Conservation (phyloP, 345 rosid genomes). For the Clausena lansium region DNA sequence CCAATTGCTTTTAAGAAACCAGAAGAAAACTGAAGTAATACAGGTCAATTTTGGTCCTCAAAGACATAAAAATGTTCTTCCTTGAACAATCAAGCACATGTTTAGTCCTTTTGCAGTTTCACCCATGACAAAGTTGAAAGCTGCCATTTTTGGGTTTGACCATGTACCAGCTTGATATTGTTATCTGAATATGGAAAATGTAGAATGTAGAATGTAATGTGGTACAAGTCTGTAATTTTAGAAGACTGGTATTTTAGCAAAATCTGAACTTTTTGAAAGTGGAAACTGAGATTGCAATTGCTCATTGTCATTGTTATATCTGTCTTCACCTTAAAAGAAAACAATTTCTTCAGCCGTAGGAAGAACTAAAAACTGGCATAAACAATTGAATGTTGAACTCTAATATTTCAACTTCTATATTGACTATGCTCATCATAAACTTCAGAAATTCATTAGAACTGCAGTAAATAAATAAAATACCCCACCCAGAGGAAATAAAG, state of each 20-base stretch:
- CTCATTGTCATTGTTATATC: not conserved
- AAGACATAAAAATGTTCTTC: not conserved
- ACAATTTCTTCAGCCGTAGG: not conserved
- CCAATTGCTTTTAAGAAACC: not conserved
- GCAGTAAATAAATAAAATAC: not conserved
- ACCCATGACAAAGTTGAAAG: not conserved
- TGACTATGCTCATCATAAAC: constrained; percentile 1
- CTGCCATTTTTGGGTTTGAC: not conserved
- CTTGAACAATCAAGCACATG: not conserved
- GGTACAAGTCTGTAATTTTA: not conserved
- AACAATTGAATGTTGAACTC: not conserved
- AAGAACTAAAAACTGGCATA: not conserved
- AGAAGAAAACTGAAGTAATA: not conserved
- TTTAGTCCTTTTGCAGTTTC: not conserved
- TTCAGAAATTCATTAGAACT: not conserved
- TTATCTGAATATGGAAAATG: not conserved
- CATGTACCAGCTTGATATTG: not conserved
- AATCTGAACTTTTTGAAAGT: not conserved
- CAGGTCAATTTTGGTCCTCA: not conserved
- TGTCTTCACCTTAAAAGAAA: not conserved
- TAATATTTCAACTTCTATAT: not conserved
- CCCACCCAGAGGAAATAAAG: not conserved
- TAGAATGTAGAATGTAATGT: not conserved
- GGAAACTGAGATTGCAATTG: not conserved
- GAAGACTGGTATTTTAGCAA: not conserved